Evolutionary conservation across 805 yeast genomes (phyloP).

Genomic region (Zygoascus tannicola): DNA sequence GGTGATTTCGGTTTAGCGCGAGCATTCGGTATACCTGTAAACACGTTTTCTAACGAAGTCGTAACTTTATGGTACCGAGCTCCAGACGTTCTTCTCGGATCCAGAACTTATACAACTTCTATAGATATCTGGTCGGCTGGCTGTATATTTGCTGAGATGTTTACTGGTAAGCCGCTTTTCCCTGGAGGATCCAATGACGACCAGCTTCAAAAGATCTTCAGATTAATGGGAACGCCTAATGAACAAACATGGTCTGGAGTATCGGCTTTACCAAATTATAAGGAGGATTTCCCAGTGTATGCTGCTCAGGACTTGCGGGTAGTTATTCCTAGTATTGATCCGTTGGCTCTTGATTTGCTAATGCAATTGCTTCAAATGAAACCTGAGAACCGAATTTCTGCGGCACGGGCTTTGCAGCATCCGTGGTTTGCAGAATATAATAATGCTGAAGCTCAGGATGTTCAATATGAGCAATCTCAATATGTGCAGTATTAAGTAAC

Average conservation of each 20-base stretch:
- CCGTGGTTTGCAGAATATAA: conserved; percentile 77
- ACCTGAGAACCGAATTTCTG: conserved; percentile 45
- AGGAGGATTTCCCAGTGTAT: conserved; percentile 73
- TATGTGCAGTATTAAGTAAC: background rate
- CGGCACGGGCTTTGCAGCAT: conserved; percentile 46
- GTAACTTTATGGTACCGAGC: conserved; percentile 98
- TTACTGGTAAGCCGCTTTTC: conserved; percentile 93
- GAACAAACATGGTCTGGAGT: conserved; percentile 98
- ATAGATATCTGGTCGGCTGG: conserved; percentile 99
- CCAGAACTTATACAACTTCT: conserved; percentile 90
- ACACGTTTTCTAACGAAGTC: conserved; percentile 94
- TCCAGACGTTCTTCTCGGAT: conserved; percentile 91
- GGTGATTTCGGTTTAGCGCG: conserved; percentile 97
- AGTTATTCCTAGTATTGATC: conserved; percentile 60
- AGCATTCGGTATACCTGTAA: conserved; percentile 96
- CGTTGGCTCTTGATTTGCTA: conserved; percentile 58
- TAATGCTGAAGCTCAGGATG: too few relatives aligned
- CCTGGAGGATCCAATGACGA: conserved; percentile 97
- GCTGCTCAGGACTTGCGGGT: conserved; percentile 77
- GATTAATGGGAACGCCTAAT: conserved; percentile 93
- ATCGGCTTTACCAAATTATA: conserved; percentile 77
- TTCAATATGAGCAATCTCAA: too few relatives aligned
- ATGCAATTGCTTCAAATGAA: conserved; percentile 44
- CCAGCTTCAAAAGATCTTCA: conserved; percentile 83
- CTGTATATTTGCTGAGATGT: conserved; percentile 96